These are phyloP conservation scores for Clarireedia sp. DNA, from an alignment of 2,329 filamentous ascomycete species.

Conservation along the genomic window DNA sequence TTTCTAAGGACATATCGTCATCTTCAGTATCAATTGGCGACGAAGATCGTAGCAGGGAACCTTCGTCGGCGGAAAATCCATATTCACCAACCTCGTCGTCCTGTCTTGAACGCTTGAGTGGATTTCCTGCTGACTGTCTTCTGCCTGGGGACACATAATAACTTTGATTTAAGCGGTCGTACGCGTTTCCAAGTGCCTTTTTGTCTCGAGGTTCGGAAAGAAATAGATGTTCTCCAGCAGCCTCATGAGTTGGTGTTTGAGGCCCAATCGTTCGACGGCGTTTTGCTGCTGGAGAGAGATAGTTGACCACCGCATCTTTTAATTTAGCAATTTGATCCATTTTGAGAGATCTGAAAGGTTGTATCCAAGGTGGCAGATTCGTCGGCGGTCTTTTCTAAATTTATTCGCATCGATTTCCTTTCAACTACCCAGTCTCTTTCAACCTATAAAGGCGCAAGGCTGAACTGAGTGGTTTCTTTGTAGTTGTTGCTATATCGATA, in stretches of 20 bases:
- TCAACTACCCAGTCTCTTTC: neutral
- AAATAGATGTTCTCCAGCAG: slow-evolving; percentile 12
- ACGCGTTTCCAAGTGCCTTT: slow-evolving; percentile 12
- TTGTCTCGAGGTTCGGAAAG: slow-evolving; percentile 16
- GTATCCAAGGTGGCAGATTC: too few species aligned
- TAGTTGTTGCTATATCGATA: neutral
- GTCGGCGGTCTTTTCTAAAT: too few species aligned
- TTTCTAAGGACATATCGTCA: neutral
- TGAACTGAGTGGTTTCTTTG: neutral
- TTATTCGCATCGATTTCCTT: neutral
- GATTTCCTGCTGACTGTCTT: slow-evolving; percentile 11
- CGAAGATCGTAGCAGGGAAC: slow-evolving; percentile 18
- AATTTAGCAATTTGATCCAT: slow-evolving; percentile 26
- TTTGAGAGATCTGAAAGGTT: neutral
- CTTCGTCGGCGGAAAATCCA: slow-evolving; percentile 9
- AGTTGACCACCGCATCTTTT: slow-evolving; percentile 23
- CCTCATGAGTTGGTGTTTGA: slow-evolving; percentile 13
- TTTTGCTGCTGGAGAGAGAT: slow-evolving; percentile 25
- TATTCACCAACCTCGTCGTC: slow-evolving; percentile 16
- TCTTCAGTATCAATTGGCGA: slow-evolving; percentile 8
- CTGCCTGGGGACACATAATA: slow-evolving; percentile 14
- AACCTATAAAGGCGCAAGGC: slow-evolving; percentile 4
- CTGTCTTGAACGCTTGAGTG: slow-evolving; percentile 22
- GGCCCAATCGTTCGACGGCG: slow-evolving; percentile 27
- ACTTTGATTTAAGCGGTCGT: slow-evolving; percentile 12